Evolutionary conservation across 2,329 filamentous ascomycete species (phyloP).

Genomic region (Colletotrichum destructivum): DNA sequence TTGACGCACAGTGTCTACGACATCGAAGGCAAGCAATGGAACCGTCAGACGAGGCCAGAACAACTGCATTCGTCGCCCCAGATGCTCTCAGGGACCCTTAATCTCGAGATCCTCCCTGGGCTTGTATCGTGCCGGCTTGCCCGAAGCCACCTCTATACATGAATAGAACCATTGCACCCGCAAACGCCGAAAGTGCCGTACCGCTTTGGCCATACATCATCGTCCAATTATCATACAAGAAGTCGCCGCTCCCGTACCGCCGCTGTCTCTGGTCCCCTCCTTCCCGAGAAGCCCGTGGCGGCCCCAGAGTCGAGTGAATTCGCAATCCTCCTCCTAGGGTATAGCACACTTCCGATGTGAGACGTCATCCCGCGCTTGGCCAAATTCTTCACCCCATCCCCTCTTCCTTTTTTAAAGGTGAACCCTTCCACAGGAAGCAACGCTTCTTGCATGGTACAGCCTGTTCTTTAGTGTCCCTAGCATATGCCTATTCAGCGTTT

Average conservation of each 20-base stretch:
- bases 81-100: conserved; percentile 12
- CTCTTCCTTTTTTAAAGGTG: neutral
- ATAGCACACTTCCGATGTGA: conserved; percentile 13
- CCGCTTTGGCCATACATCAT: conserved; percentile 40
- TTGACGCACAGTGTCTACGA: neutral
- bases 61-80: conserved; percentile 31
- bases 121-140: conserved; percentile 12
- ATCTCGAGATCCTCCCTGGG: conserved; percentile 11
- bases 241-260: conserved; percentile 31
- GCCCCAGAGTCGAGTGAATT: neutral
- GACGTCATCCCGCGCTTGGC: conserved; percentile 12
- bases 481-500: neutral
- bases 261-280: conserved; percentile 9
- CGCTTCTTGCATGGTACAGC: conserved; percentile 15
- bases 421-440: conserved; percentile 13
- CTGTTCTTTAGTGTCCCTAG: neutral
- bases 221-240: conserved; percentile 42
- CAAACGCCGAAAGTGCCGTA: conserved; percentile 40
- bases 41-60: conserved; percentile 15
- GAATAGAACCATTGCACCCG: conserved; percentile 35
- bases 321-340: conserved; percentile 14
- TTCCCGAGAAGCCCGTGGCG: conserved; percentile 9
- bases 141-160: conserved; percentile 37
- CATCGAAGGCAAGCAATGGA: neutral
- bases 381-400: neutral